Evolutionary conservation across 2,329 filamentous ascomycete genomes (phyloP).

Genomic region (Penicillium glabrum): DNA sequence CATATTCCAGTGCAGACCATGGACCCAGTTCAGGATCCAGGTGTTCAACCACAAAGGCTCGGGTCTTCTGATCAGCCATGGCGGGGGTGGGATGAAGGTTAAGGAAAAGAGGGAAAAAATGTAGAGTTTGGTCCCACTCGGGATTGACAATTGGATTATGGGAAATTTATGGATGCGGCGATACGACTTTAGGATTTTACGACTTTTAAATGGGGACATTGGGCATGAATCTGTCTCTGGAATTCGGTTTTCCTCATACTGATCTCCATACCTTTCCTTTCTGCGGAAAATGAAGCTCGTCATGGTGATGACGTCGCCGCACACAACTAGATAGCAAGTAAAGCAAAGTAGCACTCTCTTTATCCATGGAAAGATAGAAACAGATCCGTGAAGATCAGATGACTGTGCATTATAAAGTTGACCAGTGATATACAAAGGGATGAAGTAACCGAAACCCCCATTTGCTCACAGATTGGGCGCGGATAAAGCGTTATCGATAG

Average conservation of each 20-base stretch:
- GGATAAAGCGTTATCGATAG: slow-evolving; percentile 1
- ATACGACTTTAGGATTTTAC: neutral
- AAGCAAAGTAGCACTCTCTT: neutral
- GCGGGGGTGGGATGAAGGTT: neutral
- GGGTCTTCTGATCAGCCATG: slow-evolving; percentile 39
- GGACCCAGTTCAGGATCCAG: slow-evolving; percentile 89
- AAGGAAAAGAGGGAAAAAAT: neutral
- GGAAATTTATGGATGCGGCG: neutral
- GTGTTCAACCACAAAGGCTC: slow-evolving; percentile 94
- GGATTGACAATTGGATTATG: neutral
- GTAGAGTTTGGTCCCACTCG: neutral
- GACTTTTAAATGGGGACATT: neutral
- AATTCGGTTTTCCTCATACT: too few species aligned
- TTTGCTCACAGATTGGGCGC: neutral
- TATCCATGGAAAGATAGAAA: too few species aligned
- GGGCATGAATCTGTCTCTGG: neutral
- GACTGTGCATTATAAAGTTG: slow-evolving; percentile 1
- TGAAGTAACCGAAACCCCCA: neutral
- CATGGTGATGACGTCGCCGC: neutral
- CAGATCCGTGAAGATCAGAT: slow-evolving; percentile 1
- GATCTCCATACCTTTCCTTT: too few species aligned
- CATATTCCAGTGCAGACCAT: slow-evolving; percentile 94
- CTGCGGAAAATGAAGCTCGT: too few species aligned
- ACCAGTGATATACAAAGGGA: neutral
- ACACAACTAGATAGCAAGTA: neutral